These are phyloP conservation scores for Actinidia arguta DNA, from an alignment of 179 eudicot species.

Conservation along the genomic window DNA sequence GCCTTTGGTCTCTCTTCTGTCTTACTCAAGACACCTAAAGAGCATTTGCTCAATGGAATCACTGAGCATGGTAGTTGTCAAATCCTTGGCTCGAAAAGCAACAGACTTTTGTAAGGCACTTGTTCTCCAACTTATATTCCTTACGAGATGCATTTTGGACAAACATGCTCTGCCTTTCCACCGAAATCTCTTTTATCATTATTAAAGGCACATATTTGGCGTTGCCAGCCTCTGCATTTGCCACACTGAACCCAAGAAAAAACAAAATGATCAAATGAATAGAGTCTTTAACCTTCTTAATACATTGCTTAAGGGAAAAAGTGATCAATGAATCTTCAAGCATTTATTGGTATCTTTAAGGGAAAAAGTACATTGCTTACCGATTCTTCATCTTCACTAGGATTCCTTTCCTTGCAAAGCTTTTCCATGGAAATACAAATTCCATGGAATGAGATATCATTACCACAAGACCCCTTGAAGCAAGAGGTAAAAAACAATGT, in stretches of 20 bases:
- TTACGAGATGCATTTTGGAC: slow-evolving; percentile 73
- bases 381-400: slow-evolving; percentile 69
- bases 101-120: slow-evolving; percentile 45
- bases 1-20: slow-evolving; percentile 75
- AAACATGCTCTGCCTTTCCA: slow-evolving; percentile 67
- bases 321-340: neutral
- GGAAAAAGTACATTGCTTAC: slow-evolving; percentile 39
- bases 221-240: slow-evolving; percentile 90
- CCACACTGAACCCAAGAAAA: slow-evolving; percentile 95
- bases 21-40: slow-evolving; percentile 58
- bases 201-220: slow-evolving; percentile 87
- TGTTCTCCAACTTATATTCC: slow-evolving; percentile 57
- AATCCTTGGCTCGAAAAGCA: slow-evolving; percentile 71
- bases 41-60: slow-evolving; percentile 85
- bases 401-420: slow-evolving; percentile 54
- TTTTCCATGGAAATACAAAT: slow-evolving; percentile 52
- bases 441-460: slow-evolving; percentile 48
- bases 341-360: neutral
- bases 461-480: slow-evolving; percentile 55
- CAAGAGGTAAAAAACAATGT: slow-evolving; percentile 63
- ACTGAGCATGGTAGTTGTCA: slow-evolving; percentile 76
- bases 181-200: slow-evolving; percentile 72
- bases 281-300: neutral
- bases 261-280: slow-evolving; percentile 19
- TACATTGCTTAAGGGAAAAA: slow-evolving; percentile 12